Evolutionary conservation across 2,329 filamentous ascomycete genomes (phyloP), one percentile per base, ranked within the genome.

Genomic region (Gremmenia infestans): DNA sequence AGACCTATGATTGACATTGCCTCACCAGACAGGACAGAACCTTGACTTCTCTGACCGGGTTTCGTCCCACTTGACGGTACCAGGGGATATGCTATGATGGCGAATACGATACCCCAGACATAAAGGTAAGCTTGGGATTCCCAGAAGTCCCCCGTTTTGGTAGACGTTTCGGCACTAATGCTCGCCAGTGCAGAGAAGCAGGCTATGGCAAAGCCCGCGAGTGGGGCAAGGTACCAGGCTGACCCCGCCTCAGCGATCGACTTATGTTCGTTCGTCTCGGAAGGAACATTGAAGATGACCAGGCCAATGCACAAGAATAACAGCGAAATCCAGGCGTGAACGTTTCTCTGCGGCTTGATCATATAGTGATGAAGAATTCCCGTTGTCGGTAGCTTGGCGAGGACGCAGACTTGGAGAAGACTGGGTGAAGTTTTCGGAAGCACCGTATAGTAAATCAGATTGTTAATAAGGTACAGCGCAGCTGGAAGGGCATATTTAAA

Each of bases 101-200:
- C 46, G 15, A 64, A 62, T 4, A 62, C 23, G 1, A 63, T 50
- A 0, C 62, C 62, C 59, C 59, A 63, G n/a, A 52, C 50, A 46
- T 65, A 65, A 5, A 65, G 54, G 48, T 52, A 60, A 3, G 56
- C 42, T 42, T 63, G 58, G 1, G 56, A 59, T 40, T 61, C 60
- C 63, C 63, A 65, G 17, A 65, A 65, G 1, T 54, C 53, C 2
- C 62, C 62, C 5, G n/a, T 40, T n/a, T 65, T 65, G 7, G 63
- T 64, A 5, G 58, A 54, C 14, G 57, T 62, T 23, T 65, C 63
- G 11, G 55, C 60, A 17, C 49, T 52, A 39, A 65, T 63, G 32
- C 59, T 63, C 2, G 63, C 63, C 5, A 63, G 50, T 12, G 62
- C 63, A 22, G 58, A 61, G 12, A 60, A 48, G 22, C 56, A 55